These are phyloP conservation scores for Penicillium odoratum DNA, from an alignment of 495 filamentous ascomycete genomes.

Conservation along the genomic window DNA sequence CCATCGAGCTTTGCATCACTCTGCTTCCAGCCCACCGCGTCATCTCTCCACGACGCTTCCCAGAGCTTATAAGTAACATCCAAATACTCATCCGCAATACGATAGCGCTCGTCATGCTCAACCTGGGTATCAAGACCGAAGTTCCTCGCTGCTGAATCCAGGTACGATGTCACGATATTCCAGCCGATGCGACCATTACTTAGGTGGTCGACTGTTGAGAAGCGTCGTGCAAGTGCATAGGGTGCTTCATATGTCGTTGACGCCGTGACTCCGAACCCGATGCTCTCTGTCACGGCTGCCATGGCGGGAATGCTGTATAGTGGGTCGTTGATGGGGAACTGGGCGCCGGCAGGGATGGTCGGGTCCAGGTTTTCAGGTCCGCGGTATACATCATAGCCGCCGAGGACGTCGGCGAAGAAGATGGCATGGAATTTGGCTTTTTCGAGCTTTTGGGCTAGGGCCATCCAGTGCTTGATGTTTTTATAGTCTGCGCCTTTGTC, in stretches of 20 bases:
- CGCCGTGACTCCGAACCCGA: slow-evolving; percentile 68
- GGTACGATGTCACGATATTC: slow-evolving; percentile 69
- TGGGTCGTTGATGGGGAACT: slow-evolving; percentile 65
- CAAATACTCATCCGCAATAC: slow-evolving; percentile 66
- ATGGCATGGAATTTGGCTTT: slow-evolving; percentile 54
- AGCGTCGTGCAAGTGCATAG: slow-evolving; percentile 64
- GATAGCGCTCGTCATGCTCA: slow-evolving; percentile 67
- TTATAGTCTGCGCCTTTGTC: slow-evolving; percentile 51
- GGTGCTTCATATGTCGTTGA: slow-evolving; percentile 68
- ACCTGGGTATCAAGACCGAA: slow-evolving; percentile 57
- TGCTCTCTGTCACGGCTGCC: slow-evolving; percentile 55
- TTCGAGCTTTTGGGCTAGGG: slow-evolving; percentile 49
- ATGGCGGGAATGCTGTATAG: slow-evolving; percentile 46
- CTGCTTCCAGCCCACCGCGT: slow-evolving; percentile 49
- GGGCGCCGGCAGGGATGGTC: slow-evolving; percentile 59
- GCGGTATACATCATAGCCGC: slow-evolving; percentile 67
- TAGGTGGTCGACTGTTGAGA: slow-evolving; percentile 69
- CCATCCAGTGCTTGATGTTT: slow-evolving; percentile 46
- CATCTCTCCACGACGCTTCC: slow-evolving; percentile 66
- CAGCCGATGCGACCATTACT: slow-evolving; percentile 62
- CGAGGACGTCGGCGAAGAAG: slow-evolving; percentile 54
- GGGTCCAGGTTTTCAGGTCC: slow-evolving; percentile 56
- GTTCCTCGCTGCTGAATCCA: slow-evolving; percentile 65
- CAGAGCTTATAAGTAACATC: slow-evolving; percentile 68
- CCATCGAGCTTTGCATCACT: slow-evolving; percentile 20